Percentiles rank a stretch among this genome's conserved stretches.
Evolutionary conservation across 306 rosid species (phyloP).

Genomic region (Vigna nakashimae): DNA sequence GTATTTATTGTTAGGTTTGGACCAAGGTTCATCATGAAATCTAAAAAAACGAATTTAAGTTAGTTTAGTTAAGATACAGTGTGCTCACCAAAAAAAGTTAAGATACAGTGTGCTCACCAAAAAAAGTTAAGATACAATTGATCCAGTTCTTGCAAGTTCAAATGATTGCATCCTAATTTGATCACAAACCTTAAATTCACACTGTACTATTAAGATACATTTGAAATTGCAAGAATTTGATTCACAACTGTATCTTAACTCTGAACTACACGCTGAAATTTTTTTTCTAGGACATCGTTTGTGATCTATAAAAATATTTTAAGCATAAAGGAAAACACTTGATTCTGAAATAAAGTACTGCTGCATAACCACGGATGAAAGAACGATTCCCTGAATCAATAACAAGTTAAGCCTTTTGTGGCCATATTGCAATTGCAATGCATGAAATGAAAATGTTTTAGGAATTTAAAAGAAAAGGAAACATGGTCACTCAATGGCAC

Average conservation of each 20-base stretch:
- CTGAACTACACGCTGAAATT: background rate
- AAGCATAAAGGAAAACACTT: background rate
- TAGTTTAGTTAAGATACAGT: background rate
- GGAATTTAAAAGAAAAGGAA: background rate
- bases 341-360: background rate
- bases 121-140: background rate
- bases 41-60: background rate
- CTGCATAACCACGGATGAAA: constrained; percentile 27
- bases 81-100: background rate
- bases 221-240: background rate
- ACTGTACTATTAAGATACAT: background rate
- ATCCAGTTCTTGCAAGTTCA: constrained; percentile 25
- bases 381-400: constrained; percentile 42
- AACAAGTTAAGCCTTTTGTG: constrained; percentile 19
- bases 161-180: constrained; percentile 25
- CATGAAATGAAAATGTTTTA: constrained; percentile 22
- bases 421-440: constrained; percentile 25
- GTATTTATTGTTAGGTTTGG: background rate
- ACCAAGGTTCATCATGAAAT: background rate
- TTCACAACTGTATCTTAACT: background rate
- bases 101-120: too few species aligned
- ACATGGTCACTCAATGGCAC: constrained; percentile 34
- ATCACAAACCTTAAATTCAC: background rate
- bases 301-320: background rate
- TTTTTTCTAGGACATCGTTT: background rate